Evolutionary conservation across 2,329 filamentous ascomycete genomes (phyloP), one percentile per base, ranked within the genome.

Genomic region (Cercospora berteroae): DNA sequence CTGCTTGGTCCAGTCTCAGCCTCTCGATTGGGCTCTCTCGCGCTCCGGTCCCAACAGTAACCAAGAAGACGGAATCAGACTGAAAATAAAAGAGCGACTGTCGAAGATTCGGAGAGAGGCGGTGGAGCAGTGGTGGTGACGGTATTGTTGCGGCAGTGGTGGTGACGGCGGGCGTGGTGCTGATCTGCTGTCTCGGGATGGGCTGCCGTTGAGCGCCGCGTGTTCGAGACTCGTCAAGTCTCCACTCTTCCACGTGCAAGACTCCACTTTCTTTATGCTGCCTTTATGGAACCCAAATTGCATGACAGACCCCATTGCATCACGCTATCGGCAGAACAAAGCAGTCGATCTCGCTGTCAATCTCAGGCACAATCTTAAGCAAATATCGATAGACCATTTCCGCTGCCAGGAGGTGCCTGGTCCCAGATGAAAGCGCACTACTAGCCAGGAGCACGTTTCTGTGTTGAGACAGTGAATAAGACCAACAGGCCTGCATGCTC

Each of bases 71-170:
- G 36, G 7, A 48, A n/a, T 55, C 16, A 48, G 50, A 36, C 50
- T 63, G 44, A 57, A 56, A 10, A 25, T 48, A 48, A 64, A 64
- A 23, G 61, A 64, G 61, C 52, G 61, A 64, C 61, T 58, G 50
- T 64, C 23, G 50, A 18, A 36, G 13, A 20, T 36, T 12, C 27
- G 18, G 29, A 36, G 55, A 12, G n/a, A 7, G 8, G 31, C 1
- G 31, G n/a, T 29, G 55, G 29, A 33, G 55, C 7, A 20, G 27
- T 9, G 12, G 55, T 33, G 55, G 27, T 31, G 18, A 7, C 3
- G 2, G 55, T 58, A 29, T 10, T 8, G 27, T 12, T 31, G 55
- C n/a, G 25, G 25, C 25, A 31, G 55, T 33, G 55, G 55, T 33
- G 27, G 25, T 57, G 55, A 18, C 1, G 55, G 55, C 13, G 55